Conservation (phyloP, 192 early-diverging fungal species). For the Rhizoclosmatium globosum region DNA sequence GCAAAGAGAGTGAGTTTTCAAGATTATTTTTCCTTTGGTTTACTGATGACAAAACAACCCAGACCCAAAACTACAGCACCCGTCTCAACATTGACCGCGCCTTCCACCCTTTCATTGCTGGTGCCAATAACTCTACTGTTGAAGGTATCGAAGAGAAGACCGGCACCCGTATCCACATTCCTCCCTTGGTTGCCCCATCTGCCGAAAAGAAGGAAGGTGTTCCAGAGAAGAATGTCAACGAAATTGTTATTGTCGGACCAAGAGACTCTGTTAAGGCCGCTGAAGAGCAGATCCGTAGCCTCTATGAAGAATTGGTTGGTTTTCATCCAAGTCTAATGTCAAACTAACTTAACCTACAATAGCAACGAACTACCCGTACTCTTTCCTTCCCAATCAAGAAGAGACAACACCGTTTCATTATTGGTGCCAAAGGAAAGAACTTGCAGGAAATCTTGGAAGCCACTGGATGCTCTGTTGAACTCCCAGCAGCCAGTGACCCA, state of each 20-base stretch:
- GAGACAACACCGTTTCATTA: constrained; percentile 91
- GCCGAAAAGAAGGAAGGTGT: constrained; percentile 40
- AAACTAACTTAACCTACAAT: background rate
- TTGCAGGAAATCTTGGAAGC: constrained; percentile 85
- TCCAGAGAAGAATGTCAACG: constrained; percentile 50
- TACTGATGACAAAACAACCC: constrained; percentile 10
- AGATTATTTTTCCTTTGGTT: constrained; percentile 2
- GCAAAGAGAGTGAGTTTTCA: constrained; percentile 66
- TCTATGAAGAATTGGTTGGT: constrained; percentile 67
- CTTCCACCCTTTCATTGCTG: constrained; percentile 86
- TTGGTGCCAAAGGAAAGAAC: constrained; percentile 79
- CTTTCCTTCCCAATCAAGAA: constrained; percentile 81
- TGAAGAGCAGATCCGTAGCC: constrained; percentile 64
- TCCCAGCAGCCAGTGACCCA: constrained; percentile 75
- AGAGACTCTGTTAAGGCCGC: constrained; percentile 73
- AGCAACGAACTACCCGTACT: constrained; percentile 68
- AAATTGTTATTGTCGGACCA: constrained; percentile 84
- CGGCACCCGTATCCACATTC: constrained; percentile 81
- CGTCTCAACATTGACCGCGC: constrained; percentile 76
- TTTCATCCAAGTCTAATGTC: background rate
- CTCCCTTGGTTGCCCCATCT: constrained; percentile 59
- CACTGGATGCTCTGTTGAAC: constrained; percentile 87
- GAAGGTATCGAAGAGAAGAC: constrained; percentile 67
- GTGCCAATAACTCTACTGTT: constrained; percentile 71
- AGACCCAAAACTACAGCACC: constrained; percentile 75